Percentiles rank a stretch among this genome's conserved stretches.
Conservation (phyloP, 1,139 yeast species). For the Sugiyamaella paludigena region DNA sequence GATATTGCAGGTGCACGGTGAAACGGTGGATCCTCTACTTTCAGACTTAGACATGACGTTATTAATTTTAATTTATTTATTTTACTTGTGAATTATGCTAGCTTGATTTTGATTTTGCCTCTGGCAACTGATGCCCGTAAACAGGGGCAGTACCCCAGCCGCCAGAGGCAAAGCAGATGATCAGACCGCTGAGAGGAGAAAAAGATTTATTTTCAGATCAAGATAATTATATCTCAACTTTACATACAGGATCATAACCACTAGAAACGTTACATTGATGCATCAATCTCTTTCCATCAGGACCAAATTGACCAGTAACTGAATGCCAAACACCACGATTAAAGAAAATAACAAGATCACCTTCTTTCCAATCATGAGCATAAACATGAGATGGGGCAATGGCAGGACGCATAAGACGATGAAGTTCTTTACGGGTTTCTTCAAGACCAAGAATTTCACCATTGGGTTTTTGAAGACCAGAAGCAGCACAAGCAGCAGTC, state of each 20-base stretch:
- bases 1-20: constrained; percentile 1
- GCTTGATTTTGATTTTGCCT: no score
- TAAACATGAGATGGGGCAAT: constrained; percentile 69
- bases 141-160: background rate
- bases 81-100: no score
- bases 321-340: constrained; percentile 90
- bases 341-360: constrained; percentile 80
- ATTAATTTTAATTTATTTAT: no score
- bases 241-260: constrained; percentile 58
- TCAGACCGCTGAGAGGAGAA: background rate
- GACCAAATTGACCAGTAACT: constrained; percentile 81
- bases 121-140: no score
- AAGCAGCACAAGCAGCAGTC: constrained; percentile 82
- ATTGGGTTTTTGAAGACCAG: constrained; percentile 54
- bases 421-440: constrained; percentile 69
- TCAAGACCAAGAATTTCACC: constrained; percentile 62
- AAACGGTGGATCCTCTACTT: no score
- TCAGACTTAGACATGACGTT: no score
- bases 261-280: constrained; percentile 92
- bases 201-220: background rate
- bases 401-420: constrained; percentile 79
- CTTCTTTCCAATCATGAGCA: constrained; percentile 78
- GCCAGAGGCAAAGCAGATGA: background rate
- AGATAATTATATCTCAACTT: constrained; percentile 1
- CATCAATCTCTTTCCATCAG: constrained; percentile 78